These are phyloP conservation scores for Epichloe coenophiala DNA, from an alignment of 2,329 filamentous ascomycete genomes.

Conservation along the genomic window DNA sequence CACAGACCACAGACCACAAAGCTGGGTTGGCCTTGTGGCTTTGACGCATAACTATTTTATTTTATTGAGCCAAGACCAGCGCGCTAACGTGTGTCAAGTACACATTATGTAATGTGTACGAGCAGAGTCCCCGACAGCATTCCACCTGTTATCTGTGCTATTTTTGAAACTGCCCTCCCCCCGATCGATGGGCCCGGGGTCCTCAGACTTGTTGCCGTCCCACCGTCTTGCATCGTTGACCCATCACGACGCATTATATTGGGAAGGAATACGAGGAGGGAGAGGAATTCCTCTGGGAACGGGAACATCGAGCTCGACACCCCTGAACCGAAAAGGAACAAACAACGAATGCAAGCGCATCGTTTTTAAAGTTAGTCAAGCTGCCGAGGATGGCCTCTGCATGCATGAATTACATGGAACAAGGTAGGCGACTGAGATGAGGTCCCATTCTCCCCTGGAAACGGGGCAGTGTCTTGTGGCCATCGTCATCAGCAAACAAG, in stretches of 20 bases:
- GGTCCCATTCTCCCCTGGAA: background rate
- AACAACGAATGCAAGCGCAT: background rate
- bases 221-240: background rate
- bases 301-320: too few relatives aligned
- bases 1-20: too few relatives aligned
- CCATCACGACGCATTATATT: background rate
- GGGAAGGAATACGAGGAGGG: background rate
- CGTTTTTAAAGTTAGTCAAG: background rate
- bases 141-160: background rate
- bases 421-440: background rate
- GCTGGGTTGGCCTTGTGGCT: too few relatives aligned
- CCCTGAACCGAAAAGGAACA: background rate
- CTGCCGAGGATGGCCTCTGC: background rate
- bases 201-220: background rate
- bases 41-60: background rate
- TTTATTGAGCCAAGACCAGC: background rate
- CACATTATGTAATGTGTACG: background rate
- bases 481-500: background rate
- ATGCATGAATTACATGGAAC: background rate
- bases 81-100: too few relatives aligned
- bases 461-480: too few relatives aligned
- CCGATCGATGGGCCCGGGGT: background rate
- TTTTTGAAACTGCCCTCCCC: constrained; percentile 3
- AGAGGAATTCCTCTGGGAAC: background rate
- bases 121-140: background rate